These are phyloP conservation scores for Tylopilus balloui DNA, from an alignment of 768 basidiomycete genomes.

Conservation along the genomic window DNA sequence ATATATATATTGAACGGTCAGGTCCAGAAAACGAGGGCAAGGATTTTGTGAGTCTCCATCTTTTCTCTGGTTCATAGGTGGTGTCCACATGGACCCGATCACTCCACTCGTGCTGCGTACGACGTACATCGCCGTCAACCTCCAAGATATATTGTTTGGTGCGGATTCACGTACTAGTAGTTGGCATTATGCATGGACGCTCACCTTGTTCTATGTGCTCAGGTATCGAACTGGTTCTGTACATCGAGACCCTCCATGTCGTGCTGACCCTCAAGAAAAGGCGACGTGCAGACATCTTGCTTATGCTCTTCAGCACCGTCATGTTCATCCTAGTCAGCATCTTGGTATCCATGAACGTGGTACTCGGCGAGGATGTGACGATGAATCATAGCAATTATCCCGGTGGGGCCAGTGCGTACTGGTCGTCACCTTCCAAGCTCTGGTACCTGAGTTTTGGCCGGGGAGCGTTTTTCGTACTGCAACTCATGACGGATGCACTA, in stretches of 20 bases:
- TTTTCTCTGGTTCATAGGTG: background rate
- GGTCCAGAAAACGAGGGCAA: no score
- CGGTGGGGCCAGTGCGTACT: background rate
- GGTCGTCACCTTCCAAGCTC: no score
- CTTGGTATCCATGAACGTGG: background rate
- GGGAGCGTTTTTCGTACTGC: background rate
- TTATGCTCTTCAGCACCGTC: background rate
- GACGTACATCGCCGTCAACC: background rate
- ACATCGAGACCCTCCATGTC: background rate
- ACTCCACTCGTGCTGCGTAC: background rate
- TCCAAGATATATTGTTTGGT: background rate
- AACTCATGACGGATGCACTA: background rate
- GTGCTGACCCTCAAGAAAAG: no score
- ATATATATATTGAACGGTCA: no score
- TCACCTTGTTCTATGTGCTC: background rate
- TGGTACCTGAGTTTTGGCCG: no score
- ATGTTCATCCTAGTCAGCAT: background rate
- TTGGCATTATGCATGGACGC: background rate
- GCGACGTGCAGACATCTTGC: background rate
- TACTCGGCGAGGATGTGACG: background rate
- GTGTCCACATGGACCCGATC: background rate
- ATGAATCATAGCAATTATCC: background rate
- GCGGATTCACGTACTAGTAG: background rate
- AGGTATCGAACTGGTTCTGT: constrained; percentile 1
- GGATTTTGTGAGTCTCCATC: background rate